Base-by-base conservation (phyloP, 1,284 basidiomycete genomes). In the Xanthoconium separans region DNA sequence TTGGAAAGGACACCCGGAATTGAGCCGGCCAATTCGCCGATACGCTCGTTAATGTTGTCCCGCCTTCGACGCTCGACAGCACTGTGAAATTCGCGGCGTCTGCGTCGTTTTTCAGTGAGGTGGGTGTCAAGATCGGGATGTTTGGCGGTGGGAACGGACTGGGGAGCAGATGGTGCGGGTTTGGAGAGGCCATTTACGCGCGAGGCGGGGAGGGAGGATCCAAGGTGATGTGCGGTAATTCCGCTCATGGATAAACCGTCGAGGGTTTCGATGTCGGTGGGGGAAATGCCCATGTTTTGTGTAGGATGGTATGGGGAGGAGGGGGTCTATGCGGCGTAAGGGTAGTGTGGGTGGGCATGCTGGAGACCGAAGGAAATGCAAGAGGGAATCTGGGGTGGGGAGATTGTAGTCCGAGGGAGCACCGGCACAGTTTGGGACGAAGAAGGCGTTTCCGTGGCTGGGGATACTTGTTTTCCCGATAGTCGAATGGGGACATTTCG, bases 31-130 rank as follows among this genome's bases (percentile, higher is more conserved):
- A 96, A 81, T 70, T 96, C 93, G 44, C 83, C 83, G 62, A 96
- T 96, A 72, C 91, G 91, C 75, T 95, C 93, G 72, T 96, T 96
- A 71, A 96, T 96, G 69, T 94, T 95, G 69, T 95, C 93, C 44
- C 93, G 73, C 50, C 93, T 71, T 27, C 93, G 75, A 18, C 93
- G 78, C 75, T 96, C 93, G 58, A 96, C 93, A 4, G 92, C 93
- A 65, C 95, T 95, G 70, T 95, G 93, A 7, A 85, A 89, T 72
- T 95, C 93, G 55, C 92, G 76, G 45, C 92, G 74, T 42, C 89
- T 75, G 10, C 90, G 74, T 12, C 91, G 75, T 69, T 93, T 93
- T 73, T 95, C 92, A 77, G 84, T 50, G 80, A 86, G 78, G 41
- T 82, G 80, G 36, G 29, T 13, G 15, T 64, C 61, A 0, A 55